These are phyloP conservation scores for Cyclanthera cordifolia DNA, from an alignment of 306 rosid species.

Conservation along the genomic window DNA sequence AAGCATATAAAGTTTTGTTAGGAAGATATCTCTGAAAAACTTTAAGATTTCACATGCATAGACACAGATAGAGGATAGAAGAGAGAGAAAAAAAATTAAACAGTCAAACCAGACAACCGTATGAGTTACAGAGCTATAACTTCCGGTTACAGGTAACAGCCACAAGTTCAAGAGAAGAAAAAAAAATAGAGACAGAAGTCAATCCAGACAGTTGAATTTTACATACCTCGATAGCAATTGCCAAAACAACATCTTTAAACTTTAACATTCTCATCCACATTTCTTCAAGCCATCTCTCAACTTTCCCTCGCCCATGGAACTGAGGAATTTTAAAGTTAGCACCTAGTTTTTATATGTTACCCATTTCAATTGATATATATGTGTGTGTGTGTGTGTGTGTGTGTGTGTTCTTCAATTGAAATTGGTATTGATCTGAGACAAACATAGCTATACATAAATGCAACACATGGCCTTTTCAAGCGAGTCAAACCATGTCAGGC, in stretches of 20 bases:
- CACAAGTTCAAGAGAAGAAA: background rate
- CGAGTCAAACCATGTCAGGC: background rate
- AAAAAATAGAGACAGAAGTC: background rate
- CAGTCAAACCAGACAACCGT: background rate
- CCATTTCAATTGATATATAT: background rate
- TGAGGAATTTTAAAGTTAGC: slow-evolving; percentile 23
- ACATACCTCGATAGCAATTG: slow-evolving; percentile 69
- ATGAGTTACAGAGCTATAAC: background rate
- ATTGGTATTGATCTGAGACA: background rate
- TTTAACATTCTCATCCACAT: slow-evolving; percentile 79
- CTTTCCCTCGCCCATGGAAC: slow-evolving; percentile 68
- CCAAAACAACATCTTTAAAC: slow-evolving; percentile 75
- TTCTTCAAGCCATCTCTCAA: slow-evolving; percentile 97
- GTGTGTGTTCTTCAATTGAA: too few relatives aligned
- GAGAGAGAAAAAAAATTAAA: background rate
- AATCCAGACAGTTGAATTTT: background rate
- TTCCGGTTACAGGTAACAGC: background rate
- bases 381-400: too few relatives aligned
- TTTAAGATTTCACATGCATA: slow-evolving; percentile 1
- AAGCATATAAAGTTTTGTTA: background rate
- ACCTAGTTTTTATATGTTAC: too few relatives aligned
- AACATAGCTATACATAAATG: background rate
- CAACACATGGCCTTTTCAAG: background rate
- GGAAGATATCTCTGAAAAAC: background rate
- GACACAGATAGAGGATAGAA: background rate